These are phyloP conservation scores for Volutella citrinella DNA, from an alignment of 2,329 filamentous ascomycete species.

Conservation along the genomic window DNA sequence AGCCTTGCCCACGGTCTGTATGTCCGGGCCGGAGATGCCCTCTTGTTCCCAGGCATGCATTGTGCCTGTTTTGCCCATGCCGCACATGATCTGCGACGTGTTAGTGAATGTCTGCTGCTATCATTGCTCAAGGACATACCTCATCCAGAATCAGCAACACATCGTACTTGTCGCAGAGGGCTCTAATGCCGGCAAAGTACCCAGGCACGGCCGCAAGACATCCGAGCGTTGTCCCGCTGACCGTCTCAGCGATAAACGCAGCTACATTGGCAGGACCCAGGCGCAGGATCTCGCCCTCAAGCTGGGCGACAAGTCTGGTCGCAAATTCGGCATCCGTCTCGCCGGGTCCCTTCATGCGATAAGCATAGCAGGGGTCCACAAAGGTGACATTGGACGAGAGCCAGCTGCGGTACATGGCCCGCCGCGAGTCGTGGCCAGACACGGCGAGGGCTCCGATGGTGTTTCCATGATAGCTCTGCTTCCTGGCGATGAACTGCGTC, in stretches of 20 bases:
- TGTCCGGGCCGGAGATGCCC: slow-evolving; percentile 14
- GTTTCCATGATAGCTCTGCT: slow-evolving; percentile 49
- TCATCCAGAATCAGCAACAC: slow-evolving; percentile 67
- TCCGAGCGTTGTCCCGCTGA: slow-evolving; percentile 43
- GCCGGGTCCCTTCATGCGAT: neutral
- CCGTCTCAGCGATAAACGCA: slow-evolving; percentile 11
- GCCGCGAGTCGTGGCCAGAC: slow-evolving; percentile 21
- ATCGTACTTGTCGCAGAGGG: slow-evolving; percentile 66
- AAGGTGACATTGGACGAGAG: slow-evolving; percentile 9
- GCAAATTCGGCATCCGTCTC: slow-evolving; percentile 3
- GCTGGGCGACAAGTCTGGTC: slow-evolving; percentile 2
- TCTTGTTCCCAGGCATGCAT: slow-evolving; percentile 22
- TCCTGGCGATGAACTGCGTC: slow-evolving; percentile 40
- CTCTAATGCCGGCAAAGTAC: slow-evolving; percentile 66
- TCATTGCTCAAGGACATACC: no score
- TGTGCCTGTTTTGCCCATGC: slow-evolving; percentile 18
- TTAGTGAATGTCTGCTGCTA: neutral
- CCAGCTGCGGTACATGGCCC: slow-evolving; percentile 12
- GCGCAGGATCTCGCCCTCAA: slow-evolving; percentile 7
- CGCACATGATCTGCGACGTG: slow-evolving; percentile 22
- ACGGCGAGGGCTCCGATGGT: slow-evolving; percentile 45
- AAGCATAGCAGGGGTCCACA: slow-evolving; percentile 7
- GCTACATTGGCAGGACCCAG: slow-evolving; percentile 10
- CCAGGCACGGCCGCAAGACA: slow-evolving; percentile 63
- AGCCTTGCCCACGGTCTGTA: slow-evolving; percentile 16